Evolutionary conservation across 352 stramenopile species (phyloP), one percentile per base, ranked within the genome.

Genomic region (Halophytophthora polymorphica): DNA sequence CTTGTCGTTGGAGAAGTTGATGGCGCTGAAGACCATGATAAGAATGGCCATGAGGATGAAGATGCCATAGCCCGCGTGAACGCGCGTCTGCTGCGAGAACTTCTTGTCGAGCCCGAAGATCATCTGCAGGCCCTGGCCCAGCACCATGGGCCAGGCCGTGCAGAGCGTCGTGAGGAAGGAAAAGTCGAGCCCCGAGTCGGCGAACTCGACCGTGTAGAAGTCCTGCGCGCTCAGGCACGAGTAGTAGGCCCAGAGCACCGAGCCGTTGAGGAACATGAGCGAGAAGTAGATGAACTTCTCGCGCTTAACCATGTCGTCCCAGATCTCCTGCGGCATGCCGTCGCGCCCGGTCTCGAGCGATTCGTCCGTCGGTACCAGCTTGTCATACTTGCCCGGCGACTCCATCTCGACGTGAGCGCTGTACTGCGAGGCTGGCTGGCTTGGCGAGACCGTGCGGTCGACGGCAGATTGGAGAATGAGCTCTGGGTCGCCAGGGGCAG

Each of bases 241-340:
- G 53, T 78, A 77, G 58, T 73, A 81, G 8, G 69, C 66, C 69
- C 73, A 83, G 45, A 83, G 61, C 18, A 81, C 67, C 7, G 73
- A 66, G 45, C 63, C 67, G 37, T 77, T 78, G 18, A 80, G 46
- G 57, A 80, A 83, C 52, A 73, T 66, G 57, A 81, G 64, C 50
- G 69, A 59, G 25, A 56, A 79, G 59, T 74, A 80, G 52, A 83
- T 64, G 40, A 58, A 63, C 2, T 18, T 17, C 36, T 64, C 48
- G 45, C 65, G 45, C 43, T 54, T 36, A 19, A 58, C 34, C 14
- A 79, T 52, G 36, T 83, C 68, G 22, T 77, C 57, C 52, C 59
- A 69, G 33, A 79, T 69, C 13, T 77, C 59, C 18, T 75, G 53
- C 15, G 69, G 66, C 11, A 82, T 53, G 31, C 45, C 53, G 19